Base-by-base conservation (phyloP, 768 basidiomycete species). In the Phylloporus arenicola region DNA sequence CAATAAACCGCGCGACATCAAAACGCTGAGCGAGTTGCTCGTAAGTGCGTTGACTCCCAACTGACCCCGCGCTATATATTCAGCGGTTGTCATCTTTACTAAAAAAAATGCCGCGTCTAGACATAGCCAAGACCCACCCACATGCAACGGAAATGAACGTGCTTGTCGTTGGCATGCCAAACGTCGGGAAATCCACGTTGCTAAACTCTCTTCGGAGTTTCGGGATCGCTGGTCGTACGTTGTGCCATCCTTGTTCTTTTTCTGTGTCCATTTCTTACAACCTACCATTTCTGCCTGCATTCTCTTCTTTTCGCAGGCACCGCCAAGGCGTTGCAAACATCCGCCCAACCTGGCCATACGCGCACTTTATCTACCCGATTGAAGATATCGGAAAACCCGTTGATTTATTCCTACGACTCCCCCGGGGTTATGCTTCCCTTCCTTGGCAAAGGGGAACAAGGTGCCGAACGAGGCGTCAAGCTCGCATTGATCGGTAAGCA, bases 391-490 rank as follows among this genome's bases (percentile, higher is more conserved):
- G 67, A 86, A 51, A 77, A 84, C 48, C 92, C 93, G 3, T 71
- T 82, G 8, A 85, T 96, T 11, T 98, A 98, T 72, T 88, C 96
- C 4, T 92, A 86, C 61, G 96, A 99, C 73, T 84, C 91, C 9
- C 96, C 96, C 2, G 96, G 96, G 3, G 89, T 98, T 42, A 98
- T 98, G 94, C 75, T 96, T 38, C 92, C 93, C 11, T 98, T 87
- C 70, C 77, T 98, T 27, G 96, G 96, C 1, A 80, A 75, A 51
- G 96, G 96, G 5, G 76, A 80, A 48, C 78, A 78, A 55, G 95
- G 92, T 16, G 86, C 91, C 45, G 96, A 99, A 68, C 78, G 90
- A 61, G 95, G 90, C 11, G 78, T 96, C 47, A 97, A 94, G 68
- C 80, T 97, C 19, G 94, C 92, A 43, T 72, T 97, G 51, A 97